Percentiles rank a stretch among this genome's conserved stretches.
Conservation (phyloP, 768 basidiomycete species). For the Suillus ampliporus region DNA sequence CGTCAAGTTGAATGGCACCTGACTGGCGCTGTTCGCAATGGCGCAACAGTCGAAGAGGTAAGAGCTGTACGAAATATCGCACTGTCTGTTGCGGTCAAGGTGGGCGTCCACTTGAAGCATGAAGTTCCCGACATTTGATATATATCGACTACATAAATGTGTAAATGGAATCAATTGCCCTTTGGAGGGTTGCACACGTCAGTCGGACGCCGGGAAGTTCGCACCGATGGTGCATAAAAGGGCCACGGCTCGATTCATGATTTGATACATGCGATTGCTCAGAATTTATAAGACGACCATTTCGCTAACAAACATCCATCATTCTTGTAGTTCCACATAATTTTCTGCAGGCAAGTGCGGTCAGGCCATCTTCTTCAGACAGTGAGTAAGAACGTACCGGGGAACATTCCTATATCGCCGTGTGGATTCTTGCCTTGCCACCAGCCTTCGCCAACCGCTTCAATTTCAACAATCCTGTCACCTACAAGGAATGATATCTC, state of each 20-base stretch:
- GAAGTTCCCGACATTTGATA: conserved; percentile 52
- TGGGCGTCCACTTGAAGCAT: conserved; percentile 58
- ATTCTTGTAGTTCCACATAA: conserved; percentile 12
- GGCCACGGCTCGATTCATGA: background rate
- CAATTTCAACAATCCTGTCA: conserved; percentile 78
- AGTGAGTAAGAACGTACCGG: conserved; percentile 52
- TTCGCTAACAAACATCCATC: background rate
- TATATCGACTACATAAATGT: background rate
- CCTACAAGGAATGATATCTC: conserved; percentile 87
- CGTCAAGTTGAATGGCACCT: conserved; percentile 73
- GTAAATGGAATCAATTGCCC: background rate
- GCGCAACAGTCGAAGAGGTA: conserved; percentile 58
- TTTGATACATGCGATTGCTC: conserved; percentile 1
- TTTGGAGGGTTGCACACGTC: background rate
- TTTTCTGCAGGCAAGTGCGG: conserved; percentile 1
- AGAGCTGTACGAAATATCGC: conserved; percentile 60
- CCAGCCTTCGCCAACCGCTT: conserved; percentile 87
- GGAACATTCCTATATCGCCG: conserved; percentile 74
- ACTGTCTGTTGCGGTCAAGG: conserved; percentile 52
- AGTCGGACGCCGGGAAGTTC: background rate
- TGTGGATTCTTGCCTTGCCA: conserved; percentile 71
- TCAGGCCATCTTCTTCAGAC: background rate
- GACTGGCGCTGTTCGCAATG: conserved; percentile 56
- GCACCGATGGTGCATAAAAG: background rate
- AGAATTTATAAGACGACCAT: background rate